These are phyloP conservation scores for Millerozyma miso DNA, from an alignment of 805 yeast genomes.

Conservation along the genomic window DNA sequence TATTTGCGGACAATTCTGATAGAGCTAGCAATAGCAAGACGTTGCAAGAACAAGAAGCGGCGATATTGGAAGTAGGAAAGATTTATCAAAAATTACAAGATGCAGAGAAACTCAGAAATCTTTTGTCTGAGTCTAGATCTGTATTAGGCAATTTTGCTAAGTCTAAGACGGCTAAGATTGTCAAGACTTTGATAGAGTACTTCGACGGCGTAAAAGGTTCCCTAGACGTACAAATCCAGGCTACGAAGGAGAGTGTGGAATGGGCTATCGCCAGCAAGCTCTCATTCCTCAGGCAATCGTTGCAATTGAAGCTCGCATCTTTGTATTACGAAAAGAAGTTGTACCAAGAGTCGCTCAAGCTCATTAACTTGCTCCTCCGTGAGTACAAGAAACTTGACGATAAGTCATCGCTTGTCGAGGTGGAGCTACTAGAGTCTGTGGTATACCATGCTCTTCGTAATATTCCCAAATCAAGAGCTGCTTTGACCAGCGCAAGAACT, in stretches of 20 bases:
- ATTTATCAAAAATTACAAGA: conserved; percentile 53
- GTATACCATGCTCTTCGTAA: conserved; percentile 90
- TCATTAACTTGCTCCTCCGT: conserved; percentile 65
- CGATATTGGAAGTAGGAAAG: conserved; percentile 73
- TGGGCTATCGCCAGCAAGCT: conserved; percentile 86
- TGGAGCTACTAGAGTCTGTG: conserved; percentile 85
- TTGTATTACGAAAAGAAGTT: conserved; percentile 62
- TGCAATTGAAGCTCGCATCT: conserved; percentile 78
- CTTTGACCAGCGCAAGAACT: conserved; percentile 91
- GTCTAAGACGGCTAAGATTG: conserved; percentile 90
- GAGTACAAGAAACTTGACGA: conserved; percentile 95
- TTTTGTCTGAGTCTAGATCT: conserved; percentile 64
- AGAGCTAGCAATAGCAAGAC: conserved; percentile 14
- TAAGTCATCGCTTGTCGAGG: conserved; percentile 91
- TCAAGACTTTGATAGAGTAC: conserved; percentile 74
- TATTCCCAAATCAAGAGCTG: conserved; percentile 85
- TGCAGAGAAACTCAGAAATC: conserved; percentile 48
- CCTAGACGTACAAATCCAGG: conserved; percentile 64
- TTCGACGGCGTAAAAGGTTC: conserved; percentile 62
- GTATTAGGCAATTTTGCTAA: conserved; percentile 82
- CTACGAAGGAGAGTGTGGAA: conserved; percentile 74
- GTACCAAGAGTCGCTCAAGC: conserved; percentile 65
- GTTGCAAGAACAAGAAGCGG: conserved; percentile 51
- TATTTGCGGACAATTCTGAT: conserved; percentile 21
- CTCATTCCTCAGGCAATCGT: conserved; percentile 81